Conservation (phyloP, 306 rosid genomes). For the Gillenia trifoliata region DNA sequence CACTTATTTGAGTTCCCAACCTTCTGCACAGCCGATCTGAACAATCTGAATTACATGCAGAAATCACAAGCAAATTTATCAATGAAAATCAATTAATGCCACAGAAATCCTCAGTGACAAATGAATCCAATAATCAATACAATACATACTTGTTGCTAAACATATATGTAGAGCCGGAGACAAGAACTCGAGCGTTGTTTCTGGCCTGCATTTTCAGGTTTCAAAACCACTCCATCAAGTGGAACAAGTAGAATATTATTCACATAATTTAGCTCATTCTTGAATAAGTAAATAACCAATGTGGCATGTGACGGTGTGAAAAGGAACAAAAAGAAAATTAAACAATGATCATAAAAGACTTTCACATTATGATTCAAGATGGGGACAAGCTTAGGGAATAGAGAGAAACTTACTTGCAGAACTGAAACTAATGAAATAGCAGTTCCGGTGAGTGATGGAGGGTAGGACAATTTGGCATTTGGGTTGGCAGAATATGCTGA, state of each 20-base stretch:
- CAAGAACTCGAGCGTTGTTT: background rate
- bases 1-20: background rate
- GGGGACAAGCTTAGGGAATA: background rate
- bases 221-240: background rate
- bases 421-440: slow-evolving; percentile 1
- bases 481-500: background rate
- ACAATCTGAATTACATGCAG: background rate
- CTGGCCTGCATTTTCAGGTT: background rate
- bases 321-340: background rate
- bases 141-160: background rate
- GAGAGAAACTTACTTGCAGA: background rate
- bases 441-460: background rate
- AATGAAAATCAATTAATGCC: background rate
- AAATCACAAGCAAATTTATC: background rate
- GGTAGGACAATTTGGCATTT: background rate
- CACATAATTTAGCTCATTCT: background rate
- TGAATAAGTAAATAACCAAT: background rate
- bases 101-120: background rate
- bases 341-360: background rate
- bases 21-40: background rate
- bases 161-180: background rate
- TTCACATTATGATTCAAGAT: background rate
- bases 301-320: background rate
- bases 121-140: background rate
- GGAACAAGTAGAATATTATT: background rate